A percentile compares a stretch with the other conserved stretches of the same genome.
phyloP scores from a whole-genome alignment of 345 rosid species.

The Populus ilicifolia region DNA sequence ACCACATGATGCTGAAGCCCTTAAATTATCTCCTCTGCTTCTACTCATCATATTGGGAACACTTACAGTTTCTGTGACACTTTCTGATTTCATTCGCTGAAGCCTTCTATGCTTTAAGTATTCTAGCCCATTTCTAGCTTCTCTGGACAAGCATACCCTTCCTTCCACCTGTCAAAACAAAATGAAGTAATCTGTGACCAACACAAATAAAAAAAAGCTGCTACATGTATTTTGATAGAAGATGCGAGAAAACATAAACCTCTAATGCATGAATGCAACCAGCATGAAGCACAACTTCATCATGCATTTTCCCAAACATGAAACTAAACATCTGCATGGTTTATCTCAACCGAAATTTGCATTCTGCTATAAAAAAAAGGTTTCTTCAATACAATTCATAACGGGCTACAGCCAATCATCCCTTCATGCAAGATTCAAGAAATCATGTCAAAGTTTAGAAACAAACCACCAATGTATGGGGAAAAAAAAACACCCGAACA shows the following conservation, averaged over 20 bases:
- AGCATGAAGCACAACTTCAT: background rate
- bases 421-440: background rate
- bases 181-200: background rate
- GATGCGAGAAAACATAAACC: background rate
- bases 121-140: conserved; percentile 67
- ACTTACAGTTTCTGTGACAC: conserved; percentile 37
- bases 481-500: background rate
- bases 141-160: conserved; percentile 66
- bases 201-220: background rate
- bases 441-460: background rate
- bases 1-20: conserved; percentile 77
- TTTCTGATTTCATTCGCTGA: conserved; percentile 61
- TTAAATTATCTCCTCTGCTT: conserved; percentile 84
- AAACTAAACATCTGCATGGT: background rate
- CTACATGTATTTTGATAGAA: background rate
- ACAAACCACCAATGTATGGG: background rate
- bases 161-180: conserved; percentile 79
- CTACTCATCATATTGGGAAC: conserved; percentile 49
- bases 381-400: background rate
- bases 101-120: conserved; percentile 80
- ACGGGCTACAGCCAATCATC: background rate
- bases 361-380: background rate
- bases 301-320: background rate
- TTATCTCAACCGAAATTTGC: background rate
- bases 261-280: background rate